These are phyloP conservation scores for Nicotiana rustica DNA, from an alignment of 305 asterid genomes.

Conservation along the genomic window DNA sequence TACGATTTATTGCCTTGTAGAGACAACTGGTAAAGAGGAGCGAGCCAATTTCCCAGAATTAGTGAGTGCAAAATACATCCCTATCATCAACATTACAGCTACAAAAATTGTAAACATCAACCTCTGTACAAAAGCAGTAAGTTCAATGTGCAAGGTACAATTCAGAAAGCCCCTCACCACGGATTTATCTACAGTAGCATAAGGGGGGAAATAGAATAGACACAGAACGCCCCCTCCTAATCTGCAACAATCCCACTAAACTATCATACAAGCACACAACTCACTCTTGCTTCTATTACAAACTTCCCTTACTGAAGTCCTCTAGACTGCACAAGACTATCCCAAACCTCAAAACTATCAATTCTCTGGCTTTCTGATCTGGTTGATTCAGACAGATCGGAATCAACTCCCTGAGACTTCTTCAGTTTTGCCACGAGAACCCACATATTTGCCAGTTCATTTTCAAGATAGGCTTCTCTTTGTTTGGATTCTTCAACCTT, in stretches of 20 bases:
- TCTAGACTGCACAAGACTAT: slow-evolving; percentile 29
- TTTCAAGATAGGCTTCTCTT: slow-evolving; percentile 95
- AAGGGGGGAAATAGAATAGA: slow-evolving; percentile 24
- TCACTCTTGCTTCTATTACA: slow-evolving; percentile 38
- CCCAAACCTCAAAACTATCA: slow-evolving; percentile 49
- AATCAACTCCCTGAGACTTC: slow-evolving; percentile 68
- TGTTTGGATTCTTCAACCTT: slow-evolving; percentile 91
- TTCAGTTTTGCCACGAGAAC: slow-evolving; percentile 86
- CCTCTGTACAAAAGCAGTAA: slow-evolving; percentile 30
- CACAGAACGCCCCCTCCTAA: slow-evolving; percentile 29
- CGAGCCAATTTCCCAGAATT: not conserved
- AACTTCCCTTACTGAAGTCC: slow-evolving; percentile 37
- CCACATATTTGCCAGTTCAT: slow-evolving; percentile 99
- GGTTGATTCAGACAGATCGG: slow-evolving; percentile 53
- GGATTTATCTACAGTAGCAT: slow-evolving; percentile 27
- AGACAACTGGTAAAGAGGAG: not conserved
- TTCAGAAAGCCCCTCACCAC: not conserved
- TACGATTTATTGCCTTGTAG: not conserved
- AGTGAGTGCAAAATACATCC: not conserved
- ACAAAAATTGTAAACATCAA: slow-evolving; percentile 27
- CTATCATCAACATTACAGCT: slow-evolving; percentile 18
- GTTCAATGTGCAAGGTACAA: slow-evolving; percentile 20
- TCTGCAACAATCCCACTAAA: slow-evolving; percentile 37
- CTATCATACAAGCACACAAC: slow-evolving; percentile 45
- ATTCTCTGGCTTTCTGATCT: slow-evolving; percentile 43